Percentiles rank a stretch among this genome's conserved stretches.
Evolutionary conservation across 768 basidiomycete species (phyloP).

Genomic region (Podaxis carcinomalis): DNA sequence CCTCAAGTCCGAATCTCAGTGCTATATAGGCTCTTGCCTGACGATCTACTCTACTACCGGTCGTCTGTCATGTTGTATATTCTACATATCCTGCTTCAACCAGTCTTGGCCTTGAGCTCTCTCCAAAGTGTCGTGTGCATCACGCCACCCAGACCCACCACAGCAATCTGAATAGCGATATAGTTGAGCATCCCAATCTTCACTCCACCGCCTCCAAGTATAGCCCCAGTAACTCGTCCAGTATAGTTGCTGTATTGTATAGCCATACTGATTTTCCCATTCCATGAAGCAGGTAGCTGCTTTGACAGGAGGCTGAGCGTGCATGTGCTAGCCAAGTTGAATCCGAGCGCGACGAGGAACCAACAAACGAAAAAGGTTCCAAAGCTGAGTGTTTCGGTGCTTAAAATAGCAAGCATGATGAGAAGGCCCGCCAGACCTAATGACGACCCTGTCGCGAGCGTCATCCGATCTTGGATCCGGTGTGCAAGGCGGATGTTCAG

Average conservation of each 20-base stretch:
- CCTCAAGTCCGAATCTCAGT: too few relatives aligned
- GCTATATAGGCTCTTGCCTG: too few relatives aligned
- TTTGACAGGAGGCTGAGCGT: constrained; percentile 66
- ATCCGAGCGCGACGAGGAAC: constrained; percentile 65
- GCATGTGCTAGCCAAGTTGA: constrained; percentile 68
- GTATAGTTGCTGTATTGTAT: constrained; percentile 69
- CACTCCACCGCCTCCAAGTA: constrained; percentile 64
- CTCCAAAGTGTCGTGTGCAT: constrained; percentile 57
- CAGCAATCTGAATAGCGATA: constrained; percentile 53
- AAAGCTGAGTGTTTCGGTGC: constrained; percentile 36
- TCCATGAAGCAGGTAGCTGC: constrained; percentile 62
- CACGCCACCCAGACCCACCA: constrained; percentile 54
- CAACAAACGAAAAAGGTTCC: constrained; percentile 45
- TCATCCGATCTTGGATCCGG: constrained; percentile 56
- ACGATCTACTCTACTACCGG: too few relatives aligned
- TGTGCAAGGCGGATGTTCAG: constrained; percentile 53
- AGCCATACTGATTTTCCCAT: constrained; percentile 47
- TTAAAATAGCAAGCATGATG: constrained; percentile 44
- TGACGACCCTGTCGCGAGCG: constrained; percentile 47
- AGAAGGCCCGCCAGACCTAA: constrained; percentile 51
- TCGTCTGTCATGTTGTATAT: not conserved
- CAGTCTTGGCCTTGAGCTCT: constrained; percentile 60
- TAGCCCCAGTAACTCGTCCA: constrained; percentile 61
- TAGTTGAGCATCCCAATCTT: constrained; percentile 59
- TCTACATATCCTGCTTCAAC: constrained; percentile 24